These are phyloP conservation scores for Oemleria cerasiformis DNA, from an alignment of 306 rosid genomes.

Conservation along the genomic window DNA sequence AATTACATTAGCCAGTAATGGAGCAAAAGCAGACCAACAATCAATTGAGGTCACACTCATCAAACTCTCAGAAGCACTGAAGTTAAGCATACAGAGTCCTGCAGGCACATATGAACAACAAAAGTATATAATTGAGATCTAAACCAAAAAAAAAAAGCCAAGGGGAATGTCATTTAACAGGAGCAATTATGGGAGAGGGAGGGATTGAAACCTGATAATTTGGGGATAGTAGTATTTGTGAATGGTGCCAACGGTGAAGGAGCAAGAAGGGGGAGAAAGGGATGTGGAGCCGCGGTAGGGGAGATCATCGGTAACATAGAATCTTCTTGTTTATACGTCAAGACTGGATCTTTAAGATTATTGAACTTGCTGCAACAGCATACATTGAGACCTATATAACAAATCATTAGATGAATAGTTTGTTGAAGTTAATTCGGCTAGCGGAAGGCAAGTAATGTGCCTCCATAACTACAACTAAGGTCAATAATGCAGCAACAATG, in stretches of 20 bases:
- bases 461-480: background rate
- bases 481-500: background rate
- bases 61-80: slow-evolving; percentile 70
- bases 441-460: background rate
- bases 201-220: slow-evolving; percentile 65
- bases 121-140: background rate
- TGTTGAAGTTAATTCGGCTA: too few species aligned
- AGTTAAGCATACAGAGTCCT: slow-evolving; percentile 81
- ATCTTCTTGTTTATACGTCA: slow-evolving; percentile 35
- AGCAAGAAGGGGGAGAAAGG: slow-evolving; percentile 88
- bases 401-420: background rate
- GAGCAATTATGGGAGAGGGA: background rate
- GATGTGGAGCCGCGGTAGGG: slow-evolving; percentile 70
- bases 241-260: slow-evolving; percentile 87
- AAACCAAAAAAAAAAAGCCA: slow-evolving; percentile 9
- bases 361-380: slow-evolving; percentile 35
- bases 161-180: slow-evolving; percentile 15
- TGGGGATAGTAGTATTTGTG: slow-evolving; percentile 69
- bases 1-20: slow-evolving; percentile 78
- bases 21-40: slow-evolving; percentile 83
- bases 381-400: slow-evolving; percentile 47
- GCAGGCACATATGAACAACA: slow-evolving; percentile 26
- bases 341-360: slow-evolving; percentile 29
- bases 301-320: slow-evolving; percentile 55
- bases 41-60: slow-evolving; percentile 74